Conservation (phyloP, 768 basidiomycete genomes). For the Suillus luteus region DNA sequence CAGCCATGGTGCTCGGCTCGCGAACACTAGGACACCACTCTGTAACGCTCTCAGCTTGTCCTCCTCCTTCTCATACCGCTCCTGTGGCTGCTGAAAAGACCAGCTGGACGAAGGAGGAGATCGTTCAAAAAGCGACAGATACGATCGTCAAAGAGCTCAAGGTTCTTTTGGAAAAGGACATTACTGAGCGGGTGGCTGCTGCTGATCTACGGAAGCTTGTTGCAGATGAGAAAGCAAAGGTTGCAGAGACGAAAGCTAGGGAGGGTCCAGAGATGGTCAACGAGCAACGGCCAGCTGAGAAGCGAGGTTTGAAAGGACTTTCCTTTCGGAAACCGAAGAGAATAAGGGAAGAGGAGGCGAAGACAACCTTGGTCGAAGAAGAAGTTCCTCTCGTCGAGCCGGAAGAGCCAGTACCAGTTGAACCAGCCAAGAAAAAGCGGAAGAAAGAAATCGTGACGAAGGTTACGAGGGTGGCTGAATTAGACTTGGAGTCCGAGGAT, state of each 20-base stretch:
- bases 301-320: slow-evolving; percentile 43
- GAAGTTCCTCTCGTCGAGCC: slow-evolving; percentile 29
- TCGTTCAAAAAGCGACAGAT: slow-evolving; percentile 56
- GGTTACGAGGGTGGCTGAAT: slow-evolving; percentile 39
- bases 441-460: slow-evolving; percentile 47
- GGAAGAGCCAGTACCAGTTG: slow-evolving; percentile 39
- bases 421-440: slow-evolving; percentile 59
- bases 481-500: slow-evolving; percentile 63
- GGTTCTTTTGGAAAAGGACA: slow-evolving; percentile 60
- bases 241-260: slow-evolving; percentile 28
- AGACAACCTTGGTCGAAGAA: slow-evolving; percentile 24
- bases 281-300: slow-evolving; percentile 50
- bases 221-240: slow-evolving; percentile 50
- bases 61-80: slow-evolving; percentile 37
- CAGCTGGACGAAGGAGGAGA: slow-evolving; percentile 53
- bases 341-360: slow-evolving; percentile 38
- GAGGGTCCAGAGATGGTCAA: slow-evolving; percentile 36
- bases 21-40: slow-evolving; percentile 61
- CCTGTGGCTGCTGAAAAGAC: slow-evolving; percentile 40
- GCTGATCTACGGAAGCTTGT: slow-evolving; percentile 54
- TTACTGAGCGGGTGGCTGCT: slow-evolving; percentile 61
- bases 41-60: slow-evolving; percentile 53
- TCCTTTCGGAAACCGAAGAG: slow-evolving; percentile 48
- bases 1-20: slow-evolving; percentile 61
- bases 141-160: slow-evolving; percentile 60